A percentile compares a stretch with the other conserved stretches of the same genome.
Conservation (phyloP, 805 yeast genomes). For the Schwanniomyces polymorphus region DNA sequence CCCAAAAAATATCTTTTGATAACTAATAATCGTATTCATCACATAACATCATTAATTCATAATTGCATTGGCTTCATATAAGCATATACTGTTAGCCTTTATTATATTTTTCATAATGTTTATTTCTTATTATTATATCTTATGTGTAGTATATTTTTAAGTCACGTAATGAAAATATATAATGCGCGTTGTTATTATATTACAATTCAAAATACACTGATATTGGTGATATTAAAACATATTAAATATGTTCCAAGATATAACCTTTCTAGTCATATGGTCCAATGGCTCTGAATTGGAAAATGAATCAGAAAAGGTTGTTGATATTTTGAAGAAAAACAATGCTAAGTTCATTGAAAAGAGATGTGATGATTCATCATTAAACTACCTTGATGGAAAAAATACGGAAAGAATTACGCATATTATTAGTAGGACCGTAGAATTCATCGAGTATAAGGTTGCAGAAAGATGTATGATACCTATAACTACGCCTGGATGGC, state of each 20-base stretch:
- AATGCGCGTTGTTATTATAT: neutral
- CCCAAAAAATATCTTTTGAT: conserved; percentile 18
- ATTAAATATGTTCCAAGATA: neutral
- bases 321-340: conserved; percentile 8
- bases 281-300: neutral
- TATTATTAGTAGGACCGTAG: conserved; percentile 50
- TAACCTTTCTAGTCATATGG: neutral
- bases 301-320: neutral
- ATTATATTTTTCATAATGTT: conserved; percentile 1
- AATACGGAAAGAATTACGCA: conserved; percentile 34
- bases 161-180: neutral
- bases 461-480: conserved; percentile 61
- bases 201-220: neutral
- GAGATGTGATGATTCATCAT: conserved; percentile 15
- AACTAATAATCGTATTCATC: neutral
- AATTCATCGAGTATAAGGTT: conserved; percentile 51
- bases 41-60: neutral
- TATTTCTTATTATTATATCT: conserved; percentile 1
- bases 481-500: conserved; percentile 63
- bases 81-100: neutral
- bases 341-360: conserved; percentile 21
- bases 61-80: conserved; percentile 1
- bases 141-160: neutral
- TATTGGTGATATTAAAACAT: neutral
- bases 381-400: conserved; percentile 13